A percentile compares a stretch with the other conserved stretches of the same genome.
Conservation (phyloP, 805 yeast genomes). For the Ogataea zsoltii region DNA sequence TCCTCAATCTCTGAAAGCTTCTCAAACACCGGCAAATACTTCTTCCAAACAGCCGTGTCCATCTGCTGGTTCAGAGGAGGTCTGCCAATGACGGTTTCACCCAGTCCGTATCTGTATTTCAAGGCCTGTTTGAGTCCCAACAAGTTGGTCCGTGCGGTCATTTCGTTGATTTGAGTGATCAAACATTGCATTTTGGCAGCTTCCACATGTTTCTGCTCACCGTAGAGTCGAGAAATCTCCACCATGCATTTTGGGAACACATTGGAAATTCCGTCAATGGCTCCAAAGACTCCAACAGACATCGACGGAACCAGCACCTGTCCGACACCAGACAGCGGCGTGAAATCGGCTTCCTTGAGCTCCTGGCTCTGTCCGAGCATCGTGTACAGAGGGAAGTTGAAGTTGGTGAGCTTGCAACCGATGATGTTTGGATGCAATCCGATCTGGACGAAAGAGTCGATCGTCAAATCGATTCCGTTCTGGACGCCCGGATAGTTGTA, state of each 20-base stretch:
- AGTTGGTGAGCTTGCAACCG: constrained; percentile 54
- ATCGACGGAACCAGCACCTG: constrained; percentile 50
- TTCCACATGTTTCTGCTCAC: constrained; percentile 39
- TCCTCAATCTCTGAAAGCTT: constrained; percentile 17
- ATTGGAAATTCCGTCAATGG: constrained; percentile 53
- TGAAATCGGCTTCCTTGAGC: constrained; percentile 40
- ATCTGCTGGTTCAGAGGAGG: constrained; percentile 44
- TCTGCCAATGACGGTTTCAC: constrained; percentile 39
- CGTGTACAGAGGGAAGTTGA: constrained; percentile 47
- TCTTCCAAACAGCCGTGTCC: constrained; percentile 34
- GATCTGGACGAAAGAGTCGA: constrained; percentile 39
- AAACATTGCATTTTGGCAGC: constrained; percentile 44
- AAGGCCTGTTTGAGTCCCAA: constrained; percentile 34
- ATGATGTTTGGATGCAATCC: constrained; percentile 45
- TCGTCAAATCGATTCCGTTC: constrained; percentile 38
- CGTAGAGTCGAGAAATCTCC: constrained; percentile 38
- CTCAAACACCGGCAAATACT: constrained; percentile 16
- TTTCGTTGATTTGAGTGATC: constrained; percentile 46
- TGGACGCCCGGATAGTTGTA: constrained; percentile 50
- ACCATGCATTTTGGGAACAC: constrained; percentile 52
- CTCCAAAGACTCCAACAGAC: constrained; percentile 46
- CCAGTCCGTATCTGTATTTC: constrained; percentile 28
- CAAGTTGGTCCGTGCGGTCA: constrained; percentile 37
- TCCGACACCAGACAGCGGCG: constrained; percentile 51
- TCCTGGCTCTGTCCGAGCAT: constrained; percentile 44